Evolutionary conservation across 1,139 yeast genomes (phyloP).

Genomic region (Protomyces arabidopsidicola): DNA sequence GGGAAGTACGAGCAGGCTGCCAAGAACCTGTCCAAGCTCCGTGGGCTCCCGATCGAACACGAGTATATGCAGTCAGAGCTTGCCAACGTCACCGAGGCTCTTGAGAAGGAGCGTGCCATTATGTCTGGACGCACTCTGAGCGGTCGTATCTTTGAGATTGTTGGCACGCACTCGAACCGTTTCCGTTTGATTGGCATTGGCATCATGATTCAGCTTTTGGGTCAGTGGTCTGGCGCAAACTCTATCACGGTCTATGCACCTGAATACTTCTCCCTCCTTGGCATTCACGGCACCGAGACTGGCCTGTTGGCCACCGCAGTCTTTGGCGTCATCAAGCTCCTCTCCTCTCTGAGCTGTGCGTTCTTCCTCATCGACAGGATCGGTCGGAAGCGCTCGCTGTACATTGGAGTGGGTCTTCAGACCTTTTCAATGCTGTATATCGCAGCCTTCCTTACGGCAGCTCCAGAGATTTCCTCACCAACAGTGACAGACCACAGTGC

Average conservation of each 20-base stretch:
- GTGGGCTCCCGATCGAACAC: conserved; percentile 51
- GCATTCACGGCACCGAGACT: conserved; percentile 43
- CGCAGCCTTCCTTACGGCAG: conserved; percentile 48
- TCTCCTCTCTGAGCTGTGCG: conserved; percentile 46
- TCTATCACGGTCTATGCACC: conserved; percentile 48
- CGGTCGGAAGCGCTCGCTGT: conserved; percentile 49
- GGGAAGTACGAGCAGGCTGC: conserved; percentile 44
- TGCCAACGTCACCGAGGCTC: conserved; percentile 35
- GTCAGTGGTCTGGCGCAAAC: conserved; percentile 63
- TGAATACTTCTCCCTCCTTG: conserved; percentile 52
- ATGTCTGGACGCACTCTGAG: conserved; percentile 32
- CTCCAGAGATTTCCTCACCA: conserved; percentile 37
- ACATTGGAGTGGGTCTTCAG: conserved; percentile 44
- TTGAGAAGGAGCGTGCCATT: conserved; percentile 20
- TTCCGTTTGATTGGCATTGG: conserved; percentile 48
- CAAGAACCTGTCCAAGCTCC: conserved; percentile 45
- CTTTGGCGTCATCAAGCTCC: conserved; percentile 50
- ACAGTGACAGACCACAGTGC: conserved; percentile 2
- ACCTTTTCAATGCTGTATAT: conserved; percentile 41
- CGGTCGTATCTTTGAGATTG: conserved; percentile 14
- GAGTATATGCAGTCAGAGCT: conserved; percentile 10
- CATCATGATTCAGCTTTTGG: conserved; percentile 49
- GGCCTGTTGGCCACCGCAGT: conserved; percentile 51
- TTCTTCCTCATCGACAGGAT: conserved; percentile 47
- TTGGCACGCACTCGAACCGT: conserved; percentile 41